phyloP scores from a whole-genome alignment of 2,329 filamentous ascomycete genomes.

The Fusarium xylarioides region DNA sequence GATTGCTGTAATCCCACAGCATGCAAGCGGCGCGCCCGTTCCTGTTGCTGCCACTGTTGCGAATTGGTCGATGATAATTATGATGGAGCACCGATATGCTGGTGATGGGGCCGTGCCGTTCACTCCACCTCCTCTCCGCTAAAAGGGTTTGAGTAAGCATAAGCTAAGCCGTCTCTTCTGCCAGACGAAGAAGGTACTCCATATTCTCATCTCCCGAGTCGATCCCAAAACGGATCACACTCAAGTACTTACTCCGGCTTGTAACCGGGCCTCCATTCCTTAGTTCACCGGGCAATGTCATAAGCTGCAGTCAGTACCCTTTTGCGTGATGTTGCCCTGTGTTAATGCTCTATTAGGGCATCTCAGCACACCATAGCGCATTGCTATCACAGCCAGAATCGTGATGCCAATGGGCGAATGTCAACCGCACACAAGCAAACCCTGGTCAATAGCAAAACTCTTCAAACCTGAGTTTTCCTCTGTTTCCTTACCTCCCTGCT shows the following conservation, averaged over 20 bases:
- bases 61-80: conserved; percentile 28
- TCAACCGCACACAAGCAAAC: conserved; percentile 11
- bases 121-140: conserved; percentile 40
- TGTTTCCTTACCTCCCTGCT: conserved; percentile 39
- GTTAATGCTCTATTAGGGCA: conserved; percentile 31
- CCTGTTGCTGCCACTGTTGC: conserved; percentile 10
- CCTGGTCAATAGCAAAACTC: conserved; percentile 42
- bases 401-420: conserved; percentile 12
- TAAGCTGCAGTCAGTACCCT: conserved; percentile 15
- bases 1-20: conserved; percentile 9
- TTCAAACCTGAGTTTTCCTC: conserved; percentile 39
- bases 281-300: conserved; percentile 5
- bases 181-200: conserved; percentile 34
- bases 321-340: conserved; percentile 28
- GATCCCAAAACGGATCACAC: conserved; percentile 30
- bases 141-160: conserved; percentile 42
- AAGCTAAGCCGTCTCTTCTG: conserved; percentile 38
- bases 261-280: conserved; percentile 28
- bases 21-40: conserved; percentile 23
- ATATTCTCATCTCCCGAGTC: conserved; percentile 38
- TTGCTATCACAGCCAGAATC: conserved; percentile 14
- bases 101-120: conserved; percentile 34
- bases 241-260: conserved; percentile 30
- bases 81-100: conserved; percentile 29
- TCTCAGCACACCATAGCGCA: not conserved